A percentile compares a stretch with the other conserved stretches of the same genome.
Conservation (phyloP, 2,329 filamentous ascomycete species). For the Xylariaceae sp. region DNA sequence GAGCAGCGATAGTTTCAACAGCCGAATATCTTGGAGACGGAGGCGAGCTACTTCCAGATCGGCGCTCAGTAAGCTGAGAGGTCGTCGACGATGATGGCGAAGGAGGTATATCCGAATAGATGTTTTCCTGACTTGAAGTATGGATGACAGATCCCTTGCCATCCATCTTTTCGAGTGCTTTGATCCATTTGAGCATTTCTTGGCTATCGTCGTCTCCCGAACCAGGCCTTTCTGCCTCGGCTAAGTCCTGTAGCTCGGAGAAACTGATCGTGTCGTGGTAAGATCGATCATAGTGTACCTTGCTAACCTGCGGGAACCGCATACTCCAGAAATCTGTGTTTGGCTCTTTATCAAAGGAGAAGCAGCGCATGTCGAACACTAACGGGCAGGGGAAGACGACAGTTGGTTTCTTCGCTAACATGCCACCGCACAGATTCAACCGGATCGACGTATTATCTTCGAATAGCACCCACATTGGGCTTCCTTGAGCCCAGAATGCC, state of each 20-base stretch:
- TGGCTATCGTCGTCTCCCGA: conserved; percentile 50
- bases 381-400: conserved; percentile 63
- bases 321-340: conserved; percentile 67
- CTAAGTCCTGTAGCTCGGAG: conserved; percentile 62
- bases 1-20: neutral
- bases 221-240: conserved; percentile 48
- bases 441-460: conserved; percentile 33
- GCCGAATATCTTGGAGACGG: conserved; percentile 13
- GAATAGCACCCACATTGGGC: conserved; percentile 37
- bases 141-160: conserved; percentile 40
- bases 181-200: conserved; percentile 57
- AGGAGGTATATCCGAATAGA: conserved; percentile 29
- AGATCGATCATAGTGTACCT: conserved; percentile 70
- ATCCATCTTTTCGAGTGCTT: conserved; percentile 52
- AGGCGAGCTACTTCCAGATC: neutral
- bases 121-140: conserved; percentile 40
- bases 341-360: conserved; percentile 68
- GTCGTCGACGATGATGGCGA: conserved; percentile 15
- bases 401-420: conserved; percentile 40
- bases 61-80: neutral
- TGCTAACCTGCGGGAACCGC: conserved; percentile 69
- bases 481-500: conserved; percentile 44
- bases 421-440: conserved; percentile 44
- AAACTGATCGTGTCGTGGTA: conserved; percentile 65
- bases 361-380: conserved; percentile 74